phyloP scores from a whole-genome alignment of 441 rosid genomes.

The Macaranga tanarius region DNA sequence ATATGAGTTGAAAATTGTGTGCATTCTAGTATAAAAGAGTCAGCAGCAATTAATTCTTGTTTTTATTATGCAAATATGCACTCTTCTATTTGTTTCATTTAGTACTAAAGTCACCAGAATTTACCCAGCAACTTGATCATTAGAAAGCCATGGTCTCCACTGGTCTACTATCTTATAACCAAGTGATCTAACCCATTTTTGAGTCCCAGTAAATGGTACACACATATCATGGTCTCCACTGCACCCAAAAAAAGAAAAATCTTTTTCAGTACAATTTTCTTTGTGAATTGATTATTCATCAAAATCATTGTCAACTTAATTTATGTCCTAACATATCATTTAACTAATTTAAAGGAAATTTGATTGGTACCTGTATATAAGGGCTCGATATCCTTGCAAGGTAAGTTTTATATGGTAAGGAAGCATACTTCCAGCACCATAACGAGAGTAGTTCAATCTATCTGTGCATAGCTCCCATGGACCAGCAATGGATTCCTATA shows the following conservation, averaged over 20 bases:
- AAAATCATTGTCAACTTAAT: too few relatives aligned
- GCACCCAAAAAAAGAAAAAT: background rate
- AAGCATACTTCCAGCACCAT: conserved; percentile 49
- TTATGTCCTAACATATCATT: too few relatives aligned
- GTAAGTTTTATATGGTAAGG: conserved; percentile 49
- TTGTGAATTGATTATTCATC: too few relatives aligned
- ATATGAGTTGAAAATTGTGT: too few relatives aligned
- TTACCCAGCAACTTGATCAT: conserved; percentile 45
- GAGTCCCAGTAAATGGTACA: conserved; percentile 45
- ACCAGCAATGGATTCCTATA: conserved; percentile 36
- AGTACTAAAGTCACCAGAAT: background rate
- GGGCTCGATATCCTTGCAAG: conserved; percentile 45
- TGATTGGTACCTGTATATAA: conserved; percentile 47
- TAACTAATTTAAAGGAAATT: background rate
- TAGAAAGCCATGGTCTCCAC: conserved; percentile 48
- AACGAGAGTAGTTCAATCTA: conserved; percentile 23
- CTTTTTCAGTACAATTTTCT: too few relatives aligned
- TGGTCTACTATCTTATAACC: conserved; percentile 37
- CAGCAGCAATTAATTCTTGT: too few relatives aligned
- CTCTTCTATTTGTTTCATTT: too few relatives aligned
- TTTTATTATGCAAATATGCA: too few relatives aligned
- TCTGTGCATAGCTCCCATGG: conserved; percentile 49
- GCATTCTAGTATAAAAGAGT: too few relatives aligned
- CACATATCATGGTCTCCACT: conserved; percentile 55
- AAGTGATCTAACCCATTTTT: conserved; percentile 45